Percentiles rank a stretch among this genome's conserved stretches.
Conservation (phyloP, 2,329 filamentous ascomycete genomes). For the Diplodia scrobiculata region DNA sequence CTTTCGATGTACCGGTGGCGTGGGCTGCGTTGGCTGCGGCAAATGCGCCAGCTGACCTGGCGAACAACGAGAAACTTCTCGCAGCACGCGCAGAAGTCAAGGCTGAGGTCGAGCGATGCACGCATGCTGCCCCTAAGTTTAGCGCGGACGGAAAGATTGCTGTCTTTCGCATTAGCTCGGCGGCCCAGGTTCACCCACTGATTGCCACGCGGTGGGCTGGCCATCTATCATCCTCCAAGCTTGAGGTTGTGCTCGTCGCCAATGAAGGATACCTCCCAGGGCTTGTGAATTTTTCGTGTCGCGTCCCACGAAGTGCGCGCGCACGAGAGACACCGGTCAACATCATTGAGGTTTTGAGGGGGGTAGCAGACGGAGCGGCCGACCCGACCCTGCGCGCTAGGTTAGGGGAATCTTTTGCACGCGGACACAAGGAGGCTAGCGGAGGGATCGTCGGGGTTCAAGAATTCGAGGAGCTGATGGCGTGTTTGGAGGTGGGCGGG, state of each 20-base stretch:
- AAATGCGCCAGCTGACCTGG: conserved; percentile 54
- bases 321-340: conserved; percentile 60
- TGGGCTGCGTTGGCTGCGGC: conserved; percentile 62
- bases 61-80: conserved; percentile 54
- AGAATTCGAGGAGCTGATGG: conserved; percentile 67
- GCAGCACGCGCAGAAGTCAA: conserved; percentile 62
- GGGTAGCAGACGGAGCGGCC: conserved; percentile 49
- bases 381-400: conserved; percentile 49
- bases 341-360: conserved; percentile 62
- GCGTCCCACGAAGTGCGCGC: conserved; percentile 60
- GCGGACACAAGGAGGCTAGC: conserved; percentile 68
- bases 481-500: conserved; percentile 60
- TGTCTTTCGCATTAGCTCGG: conserved; percentile 62
- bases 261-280: conserved; percentile 66
- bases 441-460: conserved; percentile 63
- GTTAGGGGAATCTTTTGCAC: conserved; percentile 65
- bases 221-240: conserved; percentile 58
- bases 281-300: conserved; percentile 68
- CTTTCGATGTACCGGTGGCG: conserved; percentile 61
- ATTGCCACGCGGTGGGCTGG: conserved; percentile 69
- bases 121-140: conserved; percentile 65
- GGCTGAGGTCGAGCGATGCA: conserved; percentile 62
- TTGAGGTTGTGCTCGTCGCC: conserved; percentile 67
- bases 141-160: conserved; percentile 64
- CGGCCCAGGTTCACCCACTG: conserved; percentile 66